Evolutionary conservation across 805 yeast species (phyloP).

Genomic region (Candida anglica): DNA sequence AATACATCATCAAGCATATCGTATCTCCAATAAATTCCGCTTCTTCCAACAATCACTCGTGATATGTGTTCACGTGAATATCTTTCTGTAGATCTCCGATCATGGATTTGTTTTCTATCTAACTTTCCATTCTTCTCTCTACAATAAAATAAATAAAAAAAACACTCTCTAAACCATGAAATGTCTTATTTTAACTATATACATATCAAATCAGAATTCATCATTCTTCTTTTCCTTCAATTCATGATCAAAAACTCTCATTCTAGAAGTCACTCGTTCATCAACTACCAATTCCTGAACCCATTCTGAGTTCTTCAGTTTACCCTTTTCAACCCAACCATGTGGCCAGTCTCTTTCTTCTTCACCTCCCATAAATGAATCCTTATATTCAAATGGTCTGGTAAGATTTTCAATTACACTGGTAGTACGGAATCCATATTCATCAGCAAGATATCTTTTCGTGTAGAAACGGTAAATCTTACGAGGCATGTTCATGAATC

Average conservation of each 20-base stretch:
- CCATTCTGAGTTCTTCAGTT: constrained; percentile 82
- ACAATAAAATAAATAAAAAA: too few species aligned
- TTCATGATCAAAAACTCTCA: constrained; percentile 51
- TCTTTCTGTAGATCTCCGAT: too few species aligned
- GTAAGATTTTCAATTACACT: constrained; percentile 47
- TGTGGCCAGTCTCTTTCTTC: constrained; percentile 89
- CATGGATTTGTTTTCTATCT: too few species aligned
- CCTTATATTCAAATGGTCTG: constrained; percentile 50
- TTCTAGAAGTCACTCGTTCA: constrained; percentile 52
- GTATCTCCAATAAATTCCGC: too few species aligned
- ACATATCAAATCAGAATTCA: too few species aligned
- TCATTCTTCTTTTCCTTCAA: too few species aligned
- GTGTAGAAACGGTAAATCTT: constrained; percentile 78
- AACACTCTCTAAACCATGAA: too few species aligned
- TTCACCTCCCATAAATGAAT: constrained; percentile 39
- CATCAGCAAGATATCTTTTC: constrained; percentile 66
- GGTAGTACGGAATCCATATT: constrained; percentile 51
- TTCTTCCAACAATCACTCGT: too few species aligned
- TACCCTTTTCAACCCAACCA: constrained; percentile 77
- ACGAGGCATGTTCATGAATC: constrained; percentile 72
- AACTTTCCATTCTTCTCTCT: too few species aligned
- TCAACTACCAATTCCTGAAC: constrained; percentile 69
- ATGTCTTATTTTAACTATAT: too few species aligned
- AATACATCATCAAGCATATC: too few species aligned
- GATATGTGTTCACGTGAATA: too few species aligned